Evolutionary conservation across 2,329 filamentous ascomycete species (phyloP), one percentile per base, ranked within the genome.

Genomic region (Alternaria longipes): DNA sequence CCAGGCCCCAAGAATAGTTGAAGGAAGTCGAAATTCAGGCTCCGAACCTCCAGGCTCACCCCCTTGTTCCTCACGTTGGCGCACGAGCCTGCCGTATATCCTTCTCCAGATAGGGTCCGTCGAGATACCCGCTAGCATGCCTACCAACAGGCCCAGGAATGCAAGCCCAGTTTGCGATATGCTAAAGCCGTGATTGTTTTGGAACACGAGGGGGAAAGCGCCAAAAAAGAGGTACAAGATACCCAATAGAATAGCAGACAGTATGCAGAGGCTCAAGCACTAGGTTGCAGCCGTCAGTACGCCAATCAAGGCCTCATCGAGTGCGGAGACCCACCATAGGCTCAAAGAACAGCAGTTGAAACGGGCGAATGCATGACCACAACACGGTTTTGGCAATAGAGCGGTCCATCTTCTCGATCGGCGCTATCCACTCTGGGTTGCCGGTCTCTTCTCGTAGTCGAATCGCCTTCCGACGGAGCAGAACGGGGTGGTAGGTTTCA

Each of bases 181-280:
- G 54, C 87, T 88, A 81, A 97, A 93, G 20, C 86, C 88, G 75
- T 96, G 90, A 47, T 91, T 89, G 45, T 84, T 86, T 26, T 84
- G 77, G 73, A 97, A 97, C 16, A 97, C 89, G 45, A 96, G 82
- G 5, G 90, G 87, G 71, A 97, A 97, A 0, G 93, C 93, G 20
- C 93, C 93, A 75, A 97, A 96, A 82, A 96, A 97, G 40, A 97
- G 87, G 75, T 97, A 97, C 3, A 97, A 81, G 45, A 97, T 90
- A 5, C 93, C 94, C 8, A 97, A 84, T n/a, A 97, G 82, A 55
- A 97, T 87, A 40, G 93, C 92, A 1, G 91, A 92, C 69, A 94
- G 91, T 22, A 95, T 80, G 78, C 93, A 95, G 26, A 97, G 87
- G 67, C 89, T 88, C 59, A 95, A 82, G 61, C 90, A 91, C 77